Evolutionary conservation across 2,329 filamentous ascomycete species (phyloP).

Genomic region (Pestalotiopsis sp.): DNA sequence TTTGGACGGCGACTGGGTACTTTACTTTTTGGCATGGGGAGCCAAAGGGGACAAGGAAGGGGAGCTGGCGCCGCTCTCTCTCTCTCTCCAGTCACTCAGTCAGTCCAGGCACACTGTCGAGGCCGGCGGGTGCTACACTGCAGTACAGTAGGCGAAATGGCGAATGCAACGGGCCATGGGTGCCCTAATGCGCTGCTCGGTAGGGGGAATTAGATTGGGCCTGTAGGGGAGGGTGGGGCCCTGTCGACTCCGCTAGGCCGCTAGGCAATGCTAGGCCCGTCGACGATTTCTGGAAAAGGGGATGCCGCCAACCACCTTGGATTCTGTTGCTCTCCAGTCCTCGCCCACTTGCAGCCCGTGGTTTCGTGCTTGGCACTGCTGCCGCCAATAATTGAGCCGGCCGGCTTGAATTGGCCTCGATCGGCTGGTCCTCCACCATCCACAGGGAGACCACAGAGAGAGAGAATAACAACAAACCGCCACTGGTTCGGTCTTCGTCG

Average conservation of each 20-base stretch:
- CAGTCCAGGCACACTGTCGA: background rate
- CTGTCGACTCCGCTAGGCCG: background rate
- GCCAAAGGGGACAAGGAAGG: background rate
- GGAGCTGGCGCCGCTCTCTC: background rate
- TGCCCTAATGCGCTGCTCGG: constrained; percentile 7
- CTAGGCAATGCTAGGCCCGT: constrained; percentile 5
- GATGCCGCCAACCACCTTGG: constrained; percentile 3
- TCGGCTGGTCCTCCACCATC: background rate
- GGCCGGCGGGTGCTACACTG: background rate
- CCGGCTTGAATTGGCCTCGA: background rate
- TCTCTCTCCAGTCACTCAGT: background rate
- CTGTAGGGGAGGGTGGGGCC: constrained; percentile 6
- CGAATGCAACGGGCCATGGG: constrained; percentile 13
- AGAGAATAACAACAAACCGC: background rate
- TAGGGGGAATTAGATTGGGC: constrained; percentile 15
- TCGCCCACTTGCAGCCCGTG: constrained; percentile 3
- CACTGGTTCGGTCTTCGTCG: constrained; percentile 1
- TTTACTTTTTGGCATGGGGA: background rate
- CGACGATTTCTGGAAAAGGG: constrained; percentile 13
- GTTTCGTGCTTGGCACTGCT: constrained; percentile 11
- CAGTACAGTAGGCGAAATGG: constrained; percentile 15
- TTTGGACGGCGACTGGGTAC: background rate
- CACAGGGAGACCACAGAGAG: background rate
- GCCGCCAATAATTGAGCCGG: constrained; percentile 11
- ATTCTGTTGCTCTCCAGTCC: background rate